Evolutionary conservation across 202 grass and related monocot species (phyloP).

Genomic region (Musa balbisiana): DNA sequence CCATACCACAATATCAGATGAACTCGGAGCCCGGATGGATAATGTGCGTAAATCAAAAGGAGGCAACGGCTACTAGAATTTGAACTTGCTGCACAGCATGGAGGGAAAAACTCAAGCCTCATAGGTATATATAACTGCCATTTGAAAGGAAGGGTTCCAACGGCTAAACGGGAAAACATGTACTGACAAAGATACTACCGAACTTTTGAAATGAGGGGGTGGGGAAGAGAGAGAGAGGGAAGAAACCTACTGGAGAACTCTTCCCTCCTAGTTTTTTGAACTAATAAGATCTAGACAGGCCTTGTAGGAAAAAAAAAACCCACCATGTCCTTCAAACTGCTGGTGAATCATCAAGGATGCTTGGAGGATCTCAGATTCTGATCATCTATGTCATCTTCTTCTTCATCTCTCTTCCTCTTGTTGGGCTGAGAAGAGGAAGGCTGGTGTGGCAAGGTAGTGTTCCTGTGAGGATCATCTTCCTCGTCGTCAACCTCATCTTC

Average conservation of each 20-base stretch:
- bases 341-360: slow-evolving; percentile 20
- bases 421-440: slow-evolving; percentile 28
- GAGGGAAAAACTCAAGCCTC: slow-evolving; percentile 3
- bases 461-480: slow-evolving; percentile 29
- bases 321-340: slow-evolving; percentile 1
- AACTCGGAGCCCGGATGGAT: background rate
- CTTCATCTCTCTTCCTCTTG: slow-evolving; percentile 60
- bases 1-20: no score
- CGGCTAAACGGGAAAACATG: slow-evolving; percentile 3
- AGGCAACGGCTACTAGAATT: background rate
- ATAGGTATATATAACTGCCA: slow-evolving; percentile 22
- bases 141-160: slow-evolving; percentile 27
- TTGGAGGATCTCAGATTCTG: slow-evolving; percentile 26
- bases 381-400: slow-evolving; percentile 38
- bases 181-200: slow-evolving; percentile 15
- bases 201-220: slow-evolving; percentile 32
- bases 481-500: slow-evolving; percentile 67
- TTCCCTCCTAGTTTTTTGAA: slow-evolving; percentile 1
- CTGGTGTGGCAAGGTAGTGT: slow-evolving; percentile 3
- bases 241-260: slow-evolving; percentile 9
- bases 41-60: no score
- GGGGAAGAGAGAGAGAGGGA: background rate
- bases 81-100: slow-evolving; percentile 8
- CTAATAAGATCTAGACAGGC: slow-evolving; percentile 3
- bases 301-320: slow-evolving; percentile 16